Evolutionary conservation across 495 filamentous ascomycete species (phyloP).

Genomic region (Hamigera avellanea): DNA sequence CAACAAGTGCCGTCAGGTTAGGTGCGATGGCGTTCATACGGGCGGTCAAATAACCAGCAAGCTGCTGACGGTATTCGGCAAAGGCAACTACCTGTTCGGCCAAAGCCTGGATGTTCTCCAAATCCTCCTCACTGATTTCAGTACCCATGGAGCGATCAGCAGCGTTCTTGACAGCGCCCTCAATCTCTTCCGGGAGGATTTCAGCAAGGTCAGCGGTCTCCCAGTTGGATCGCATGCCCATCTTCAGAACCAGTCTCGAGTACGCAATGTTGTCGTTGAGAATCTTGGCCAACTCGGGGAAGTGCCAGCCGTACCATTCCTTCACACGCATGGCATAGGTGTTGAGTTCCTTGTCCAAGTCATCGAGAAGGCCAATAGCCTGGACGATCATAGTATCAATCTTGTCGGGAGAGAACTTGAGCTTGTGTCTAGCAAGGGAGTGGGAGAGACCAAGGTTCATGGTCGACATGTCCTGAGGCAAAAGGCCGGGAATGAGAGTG

Average conservation of each 20-base stretch:
- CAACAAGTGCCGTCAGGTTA: conserved; percentile 88
- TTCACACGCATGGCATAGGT: conserved; percentile 98
- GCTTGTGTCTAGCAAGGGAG: conserved; percentile 93
- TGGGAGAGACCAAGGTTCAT: conserved; percentile 96
- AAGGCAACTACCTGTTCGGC: conserved; percentile 89
- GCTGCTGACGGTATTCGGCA: conserved; percentile 77
- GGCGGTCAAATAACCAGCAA: conserved; percentile 77
- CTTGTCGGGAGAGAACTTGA: conserved; percentile 98
- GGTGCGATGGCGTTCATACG: conserved; percentile 97
- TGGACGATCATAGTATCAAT: conserved; percentile 99
- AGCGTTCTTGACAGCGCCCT: conserved; percentile 79
- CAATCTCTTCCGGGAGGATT: conserved; percentile 93
- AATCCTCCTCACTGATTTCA: conserved; percentile 80
- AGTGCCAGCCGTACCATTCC: conserved; percentile 99
- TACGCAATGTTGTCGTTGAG: conserved; percentile 98
- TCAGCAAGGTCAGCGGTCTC: conserved; percentile 70
- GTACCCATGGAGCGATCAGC: conserved; percentile 98
- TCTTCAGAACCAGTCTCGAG: conserved; percentile 68
- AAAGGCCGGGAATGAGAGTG: conserved; percentile 81
- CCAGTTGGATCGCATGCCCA: conserved; percentile 77
- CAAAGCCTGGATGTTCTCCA: conserved; percentile 79
- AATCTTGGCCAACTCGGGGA: conserved; percentile 93
- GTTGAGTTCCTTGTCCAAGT: conserved; percentile 97
- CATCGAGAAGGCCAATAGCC: conserved; percentile 86
- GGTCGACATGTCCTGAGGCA: conserved; percentile 72